These are phyloP conservation scores for Chamaenerion angustifolium DNA, from an alignment of 345 rosid species.

Conservation along the genomic window DNA sequence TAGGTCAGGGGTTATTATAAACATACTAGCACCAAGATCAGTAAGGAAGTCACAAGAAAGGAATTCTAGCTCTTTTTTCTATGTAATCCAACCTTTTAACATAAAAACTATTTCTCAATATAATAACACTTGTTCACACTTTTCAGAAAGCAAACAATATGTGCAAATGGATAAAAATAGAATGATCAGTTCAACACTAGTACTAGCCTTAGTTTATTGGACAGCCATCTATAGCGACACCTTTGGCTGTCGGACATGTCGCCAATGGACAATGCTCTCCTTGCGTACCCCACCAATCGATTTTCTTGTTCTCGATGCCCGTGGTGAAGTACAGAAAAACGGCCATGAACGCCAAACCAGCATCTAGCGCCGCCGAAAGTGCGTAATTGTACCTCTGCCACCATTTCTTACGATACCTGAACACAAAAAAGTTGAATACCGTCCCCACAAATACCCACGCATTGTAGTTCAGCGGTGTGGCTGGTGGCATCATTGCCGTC, in stretches of 20 bases:
- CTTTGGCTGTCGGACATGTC: slow-evolving; percentile 64
- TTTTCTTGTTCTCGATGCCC: slow-evolving; percentile 36
- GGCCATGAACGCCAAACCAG: slow-evolving; percentile 85
- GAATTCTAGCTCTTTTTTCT: no score
- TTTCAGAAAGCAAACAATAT: no score
- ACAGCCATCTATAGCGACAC: slow-evolving; percentile 43
- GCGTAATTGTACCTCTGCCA: slow-evolving; percentile 85
- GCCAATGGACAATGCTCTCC: slow-evolving; percentile 81
- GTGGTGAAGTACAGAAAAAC: slow-evolving; percentile 54
- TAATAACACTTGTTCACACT: no score
- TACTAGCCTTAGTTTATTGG: no score
- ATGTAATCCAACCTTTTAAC: no score
- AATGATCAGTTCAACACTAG: no score
- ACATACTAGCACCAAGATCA: no score
- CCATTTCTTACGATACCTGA: slow-evolving; percentile 61
- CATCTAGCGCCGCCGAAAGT: slow-evolving; percentile 76
- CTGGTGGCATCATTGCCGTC: slow-evolving; percentile 68
- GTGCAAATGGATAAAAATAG: slow-evolving; percentile 3
- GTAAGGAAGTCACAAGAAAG: no score
- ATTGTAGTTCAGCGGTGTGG: slow-evolving; percentile 64
- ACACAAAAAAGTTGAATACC: slow-evolving; percentile 65
- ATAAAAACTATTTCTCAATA: no score
- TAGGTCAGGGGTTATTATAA: no score
- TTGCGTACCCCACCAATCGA: slow-evolving; percentile 65
- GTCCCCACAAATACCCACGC: slow-evolving; percentile 71